Percentiles rank a stretch among this genome's conserved stretches.
Conservation (phyloP, 2,329 filamentous ascomycete genomes). For the Epichloe elymi region DNA sequence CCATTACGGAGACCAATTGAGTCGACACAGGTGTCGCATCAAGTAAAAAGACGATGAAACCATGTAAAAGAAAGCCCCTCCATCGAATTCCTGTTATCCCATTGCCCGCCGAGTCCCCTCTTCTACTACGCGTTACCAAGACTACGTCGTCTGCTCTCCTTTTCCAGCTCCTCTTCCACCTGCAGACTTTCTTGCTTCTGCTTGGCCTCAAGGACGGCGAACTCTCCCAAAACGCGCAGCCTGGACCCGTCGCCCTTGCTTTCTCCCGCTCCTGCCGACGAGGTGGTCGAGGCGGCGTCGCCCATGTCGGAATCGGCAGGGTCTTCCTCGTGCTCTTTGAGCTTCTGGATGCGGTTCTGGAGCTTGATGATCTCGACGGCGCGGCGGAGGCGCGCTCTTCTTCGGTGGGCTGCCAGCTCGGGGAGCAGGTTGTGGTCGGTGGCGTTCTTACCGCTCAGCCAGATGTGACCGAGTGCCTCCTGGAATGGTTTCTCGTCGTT, state of each 20-base stretch:
- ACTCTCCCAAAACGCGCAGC: conserved; percentile 7
- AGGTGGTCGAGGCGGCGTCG: conserved; percentile 27
- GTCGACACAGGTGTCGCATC: neutral
- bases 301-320: conserved; percentile 62
- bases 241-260: conserved; percentile 5
- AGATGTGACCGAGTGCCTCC: conserved; percentile 69
- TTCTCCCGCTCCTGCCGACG: conserved; percentile 47
- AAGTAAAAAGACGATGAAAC: neutral
- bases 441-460: conserved; percentile 84
- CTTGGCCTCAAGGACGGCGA: conserved; percentile 27
- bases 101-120: neutral
- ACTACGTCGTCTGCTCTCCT: conserved; percentile 30
- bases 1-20: neutral
- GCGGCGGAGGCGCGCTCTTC: conserved; percentile 79
- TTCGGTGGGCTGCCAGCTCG: conserved; percentile 79
- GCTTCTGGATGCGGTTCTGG: conserved; percentile 83
- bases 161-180: conserved; percentile 44
- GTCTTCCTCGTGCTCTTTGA: conserved; percentile 87
- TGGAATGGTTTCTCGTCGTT: conserved; percentile 17
- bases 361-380: conserved; percentile 96
- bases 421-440: conserved; percentile 94
- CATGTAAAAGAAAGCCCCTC: neutral
- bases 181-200: conserved; percentile 66
- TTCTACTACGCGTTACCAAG: conserved; percentile 9
- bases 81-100: neutral